Conservation (phyloP, 805 yeast species). For the Starmerella sirachaensis region DNA sequence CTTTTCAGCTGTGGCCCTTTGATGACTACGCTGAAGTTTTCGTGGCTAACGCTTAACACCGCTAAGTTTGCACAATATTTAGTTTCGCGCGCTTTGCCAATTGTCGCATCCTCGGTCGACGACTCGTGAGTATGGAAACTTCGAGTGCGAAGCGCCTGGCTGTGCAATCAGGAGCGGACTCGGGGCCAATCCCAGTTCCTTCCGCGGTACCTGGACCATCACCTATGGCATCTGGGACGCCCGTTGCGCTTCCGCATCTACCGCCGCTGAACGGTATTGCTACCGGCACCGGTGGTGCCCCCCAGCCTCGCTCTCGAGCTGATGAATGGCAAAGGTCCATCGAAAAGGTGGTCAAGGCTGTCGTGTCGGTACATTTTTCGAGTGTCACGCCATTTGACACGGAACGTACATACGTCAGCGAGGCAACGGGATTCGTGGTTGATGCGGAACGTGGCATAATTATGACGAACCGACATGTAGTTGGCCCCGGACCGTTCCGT, state of each 20-base stretch:
- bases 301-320: background rate
- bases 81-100: conserved; percentile 1
- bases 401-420: conserved; percentile 59
- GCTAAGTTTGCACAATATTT: conserved; percentile 1
- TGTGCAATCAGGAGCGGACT: too few species aligned
- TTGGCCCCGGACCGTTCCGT: conserved; percentile 86
- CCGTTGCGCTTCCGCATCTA: too few species aligned
- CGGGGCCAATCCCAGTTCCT: too few species aligned
- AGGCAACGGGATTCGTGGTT: conserved; percentile 94
- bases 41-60: too few species aligned
- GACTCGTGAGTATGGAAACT: background rate
- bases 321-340: conserved; percentile 69
- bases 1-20: too few species aligned
- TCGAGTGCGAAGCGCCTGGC: conserved; percentile 7
- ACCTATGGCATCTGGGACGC: too few species aligned
- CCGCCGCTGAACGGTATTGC: background rate
- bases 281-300: background rate
- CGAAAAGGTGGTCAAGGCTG: conserved; percentile 67
- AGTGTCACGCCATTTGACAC: conserved; percentile 82
- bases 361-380: conserved; percentile 79
- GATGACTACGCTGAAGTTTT: too few species aligned
- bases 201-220: too few species aligned
- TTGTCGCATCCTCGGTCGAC: too few species aligned
- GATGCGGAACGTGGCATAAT: conserved; percentile 73
- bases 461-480: conserved; percentile 86